Conservation (phyloP, 73 alveolate genomes). For the Paramecium sonneborni region DNA sequence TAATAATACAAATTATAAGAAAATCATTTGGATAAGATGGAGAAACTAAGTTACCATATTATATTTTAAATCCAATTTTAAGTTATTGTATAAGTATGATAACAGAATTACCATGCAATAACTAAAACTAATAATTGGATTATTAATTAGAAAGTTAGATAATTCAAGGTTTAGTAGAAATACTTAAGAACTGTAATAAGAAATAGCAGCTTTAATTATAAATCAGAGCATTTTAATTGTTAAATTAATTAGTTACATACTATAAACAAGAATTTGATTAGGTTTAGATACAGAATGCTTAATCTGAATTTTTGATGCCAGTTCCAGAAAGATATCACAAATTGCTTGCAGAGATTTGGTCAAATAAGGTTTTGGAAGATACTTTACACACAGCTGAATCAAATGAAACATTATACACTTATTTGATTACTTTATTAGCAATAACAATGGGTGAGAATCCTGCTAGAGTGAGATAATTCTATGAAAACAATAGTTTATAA, state of each 20-base stretch:
- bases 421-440: neutral
- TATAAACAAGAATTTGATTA: constrained; percentile 40
- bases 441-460: constrained; percentile 47
- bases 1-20: neutral
- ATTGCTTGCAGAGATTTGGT: neutral
- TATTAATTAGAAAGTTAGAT: constrained; percentile 6
- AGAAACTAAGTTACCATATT: neutral
- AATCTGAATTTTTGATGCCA: constrained; percentile 39
- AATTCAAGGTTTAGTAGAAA: neutral
- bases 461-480: constrained; percentile 44
- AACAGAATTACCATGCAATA: constrained; percentile 22
- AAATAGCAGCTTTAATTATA: neutral
- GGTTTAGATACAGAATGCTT: constrained; percentile 7
- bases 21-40: neutral
- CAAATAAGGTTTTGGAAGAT: neutral
- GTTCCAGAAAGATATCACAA: constrained; percentile 56
- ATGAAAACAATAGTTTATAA: constrained; percentile 24
- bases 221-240: neutral
- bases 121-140: neutral
- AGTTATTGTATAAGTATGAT: neutral
- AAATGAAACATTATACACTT: neutral
- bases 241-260: neutral
- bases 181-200: neutral
- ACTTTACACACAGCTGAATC: neutral
- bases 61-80: neutral